Evolutionary conservation across 2,329 filamentous ascomycete genomes (phyloP), one percentile per base, ranked within the genome.

Genomic region (Allantophomopsis cytisporea): DNA sequence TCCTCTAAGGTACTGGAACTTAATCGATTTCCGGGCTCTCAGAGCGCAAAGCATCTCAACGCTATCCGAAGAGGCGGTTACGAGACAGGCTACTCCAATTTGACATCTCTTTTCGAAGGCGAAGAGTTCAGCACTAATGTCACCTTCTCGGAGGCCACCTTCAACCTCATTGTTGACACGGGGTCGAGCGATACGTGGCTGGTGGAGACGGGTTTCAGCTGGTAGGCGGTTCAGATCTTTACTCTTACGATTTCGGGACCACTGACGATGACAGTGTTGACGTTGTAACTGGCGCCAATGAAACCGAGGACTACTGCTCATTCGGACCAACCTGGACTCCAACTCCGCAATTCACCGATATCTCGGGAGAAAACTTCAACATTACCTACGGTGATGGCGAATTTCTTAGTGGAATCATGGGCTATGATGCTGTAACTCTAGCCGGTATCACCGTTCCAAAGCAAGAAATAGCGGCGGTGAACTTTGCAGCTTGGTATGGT

Each of bases 121-220:
- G 35, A 14, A 11, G 35, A 37, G 17, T 38, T 38, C 16, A 30
- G 21, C n/a, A 38, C 31, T n/a, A 38, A 45, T 16, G 49, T 56
- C 7, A 43, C 37, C 4, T 42, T 63, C 31, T 57, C 57, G 7
- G 48, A 46, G 10, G 47, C 60, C 36, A 54, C 47, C 2, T 55
- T 66, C 40, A 41, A 56, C 1, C 47, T 60, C 2, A 55, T 64
- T 10, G 51, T 69, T 37, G 66, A 69, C 41, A 68, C 64, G 2
- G 66, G 65, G 10, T 65, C 61, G 40, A 61, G 59, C 38, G 66
- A 69, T 40, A 66, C 63, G 1, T 69, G 65, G 60, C 48, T 68
- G 2, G 53, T 59, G 4, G 42, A 53, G 20, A 44, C 38, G 0
- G 53, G 54, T 2, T 63, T 57, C 33, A 41, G 43, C 16, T 65